Evolutionary conservation across 169 alveolate genomes (phyloP).

Genomic region (Amoebophrya sp.): DNA sequence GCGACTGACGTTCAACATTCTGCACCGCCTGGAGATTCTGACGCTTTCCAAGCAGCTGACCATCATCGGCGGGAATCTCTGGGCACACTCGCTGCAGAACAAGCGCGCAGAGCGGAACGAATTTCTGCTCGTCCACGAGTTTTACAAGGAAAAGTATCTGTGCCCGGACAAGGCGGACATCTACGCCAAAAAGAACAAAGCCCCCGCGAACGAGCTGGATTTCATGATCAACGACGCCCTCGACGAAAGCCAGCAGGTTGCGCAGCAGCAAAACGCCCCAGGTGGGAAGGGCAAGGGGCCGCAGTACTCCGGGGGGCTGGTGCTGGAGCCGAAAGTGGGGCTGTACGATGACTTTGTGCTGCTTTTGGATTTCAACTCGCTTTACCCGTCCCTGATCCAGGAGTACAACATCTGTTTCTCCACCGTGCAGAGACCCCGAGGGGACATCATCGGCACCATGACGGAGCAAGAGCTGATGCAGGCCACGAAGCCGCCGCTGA

Average conservation of each 20-base stretch:
- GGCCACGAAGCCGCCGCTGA: slow-evolving; percentile 31
- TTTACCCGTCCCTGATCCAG: slow-evolving; percentile 97
- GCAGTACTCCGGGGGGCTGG: slow-evolving; percentile 93
- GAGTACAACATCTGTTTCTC: slow-evolving; percentile 97
- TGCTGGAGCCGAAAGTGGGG: slow-evolving; percentile 95
- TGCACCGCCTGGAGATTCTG: slow-evolving; percentile 62
- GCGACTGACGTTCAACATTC: slow-evolving; percentile 18
- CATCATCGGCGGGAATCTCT: slow-evolving; percentile 88
- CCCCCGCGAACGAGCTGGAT: neutral
- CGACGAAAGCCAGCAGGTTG: neutral
- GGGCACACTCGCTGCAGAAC: slow-evolving; percentile 72
- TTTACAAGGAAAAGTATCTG: slow-evolving; percentile 54
- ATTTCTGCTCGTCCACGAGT: slow-evolving; percentile 87
- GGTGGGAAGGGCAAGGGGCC: slow-evolving; percentile 30
- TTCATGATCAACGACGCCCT: slow-evolving; percentile 25
- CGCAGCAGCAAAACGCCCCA: neutral
- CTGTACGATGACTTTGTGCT: slow-evolving; percentile 88
- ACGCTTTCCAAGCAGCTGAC: slow-evolving; percentile 91
- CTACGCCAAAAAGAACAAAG: neutral
- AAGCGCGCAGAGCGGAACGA: slow-evolving; percentile 88
- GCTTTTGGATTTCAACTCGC: slow-evolving; percentile 93
- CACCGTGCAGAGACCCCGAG: slow-evolving; percentile 71
- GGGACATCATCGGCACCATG: slow-evolving; percentile 54
- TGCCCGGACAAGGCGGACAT: slow-evolving; percentile 44
- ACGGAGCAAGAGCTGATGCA: slow-evolving; percentile 35